Conservation (phyloP, 2,329 filamentous ascomycete genomes). For the Drechslerella stenobrocha region DNA sequence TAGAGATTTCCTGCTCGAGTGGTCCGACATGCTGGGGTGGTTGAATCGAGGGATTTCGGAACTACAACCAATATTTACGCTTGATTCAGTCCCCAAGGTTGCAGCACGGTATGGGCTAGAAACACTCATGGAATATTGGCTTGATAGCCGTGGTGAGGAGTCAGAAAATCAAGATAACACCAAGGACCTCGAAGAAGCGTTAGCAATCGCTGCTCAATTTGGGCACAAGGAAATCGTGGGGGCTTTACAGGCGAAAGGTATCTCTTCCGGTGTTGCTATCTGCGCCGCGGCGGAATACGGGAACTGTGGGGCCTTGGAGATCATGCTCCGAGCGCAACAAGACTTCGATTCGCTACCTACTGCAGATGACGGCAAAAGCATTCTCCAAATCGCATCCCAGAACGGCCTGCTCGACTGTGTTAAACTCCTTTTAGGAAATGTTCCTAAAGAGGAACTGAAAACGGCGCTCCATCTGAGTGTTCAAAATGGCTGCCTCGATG, state of each 20-base stretch:
- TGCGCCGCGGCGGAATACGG: neutral
- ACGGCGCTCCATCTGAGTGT: neutral
- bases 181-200: neutral
- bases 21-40: neutral
- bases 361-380: neutral
- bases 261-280: neutral
- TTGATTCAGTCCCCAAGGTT: neutral
- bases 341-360: neutral
- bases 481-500: neutral
- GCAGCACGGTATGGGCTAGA: constrained; percentile 1
- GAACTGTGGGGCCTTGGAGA: neutral
- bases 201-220: neutral
- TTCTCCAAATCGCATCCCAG: neutral
- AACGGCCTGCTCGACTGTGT: neutral
- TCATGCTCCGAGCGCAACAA: neutral
- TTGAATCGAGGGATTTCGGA: neutral
- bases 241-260: neutral
- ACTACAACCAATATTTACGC: neutral
- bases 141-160: neutral
- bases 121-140: neutral
- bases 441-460: neutral
- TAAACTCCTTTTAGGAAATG: neutral
- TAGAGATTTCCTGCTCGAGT: neutral
- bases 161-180: neutral
- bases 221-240: neutral